Base-by-base conservation (phyloP, 2,329 filamentous ascomycete species). In the Apiospora hydei region DNA sequence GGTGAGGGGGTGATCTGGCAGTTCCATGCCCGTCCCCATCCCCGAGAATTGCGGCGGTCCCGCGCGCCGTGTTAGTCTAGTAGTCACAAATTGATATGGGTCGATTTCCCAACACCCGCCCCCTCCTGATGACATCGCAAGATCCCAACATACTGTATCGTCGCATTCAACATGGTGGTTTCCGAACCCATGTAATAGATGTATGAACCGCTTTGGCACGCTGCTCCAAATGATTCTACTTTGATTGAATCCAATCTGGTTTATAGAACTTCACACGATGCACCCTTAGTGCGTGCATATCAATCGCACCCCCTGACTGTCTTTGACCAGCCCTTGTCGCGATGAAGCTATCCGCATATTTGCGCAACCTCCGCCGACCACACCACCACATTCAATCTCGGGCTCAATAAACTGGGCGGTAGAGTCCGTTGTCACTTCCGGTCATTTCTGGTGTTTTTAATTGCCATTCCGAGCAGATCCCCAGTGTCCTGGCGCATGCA, bases 311-410 rank as follows among this genome's bases (percentile, higher is more conserved):
- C 44, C 57, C 57, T 64, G 34, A 41, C 44, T 34, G 41, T 46
- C 66, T 46, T 34, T 34, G 66, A 68, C 41, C 66, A 26, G 44
- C 41, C 30, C 44, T 14, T 41, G n/a, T 73, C 73, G 72, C 74
- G 34, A 75, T 77, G 78, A 80, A 79, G 79, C 77, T 77, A 80
- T 80, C 77, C 74, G 71, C 78, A 77, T 71, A 72, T 73, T 74
- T 72, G 70, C 75, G 75, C 72, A 71, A 76, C 75, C 68, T 72
- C 68, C 71, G 71, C 70, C 67, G 51, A 43, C 46, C 73, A 64
- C 72, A 57, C 34, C 34, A 64, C 30, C 57, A 41, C 57, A 10
- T 13, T 64, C 18, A n/a, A 41, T n/a, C 21, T n/a, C 21, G 57
- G 57, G 34, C 34, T 41, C 34, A 14, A n/a, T 8, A 10, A 34